Evolutionary conservation across 2,329 filamentous ascomycete genomes (phyloP).

Genomic region (Sporothrix protearum): DNA sequence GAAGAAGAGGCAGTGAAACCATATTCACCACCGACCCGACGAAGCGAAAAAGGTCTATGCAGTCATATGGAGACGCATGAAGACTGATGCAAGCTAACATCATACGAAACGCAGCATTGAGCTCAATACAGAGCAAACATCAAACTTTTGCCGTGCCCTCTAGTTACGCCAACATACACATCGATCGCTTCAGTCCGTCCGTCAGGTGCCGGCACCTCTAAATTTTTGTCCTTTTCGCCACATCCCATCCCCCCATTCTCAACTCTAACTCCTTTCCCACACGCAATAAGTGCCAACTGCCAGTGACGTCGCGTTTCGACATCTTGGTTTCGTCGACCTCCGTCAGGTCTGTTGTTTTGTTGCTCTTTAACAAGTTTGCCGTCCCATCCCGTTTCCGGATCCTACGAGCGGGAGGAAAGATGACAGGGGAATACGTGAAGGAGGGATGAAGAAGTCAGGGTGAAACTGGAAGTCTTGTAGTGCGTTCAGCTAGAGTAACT

Average conservation of each 20-base stretch:
- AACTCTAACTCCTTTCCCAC: not conserved
- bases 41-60: not conserved
- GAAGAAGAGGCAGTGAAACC: not conserved
- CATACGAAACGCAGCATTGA: too few relatives aligned
- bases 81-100: not conserved
- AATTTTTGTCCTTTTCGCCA: not conserved
- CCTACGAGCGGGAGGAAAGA: not conserved
- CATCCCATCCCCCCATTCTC: not conserved
- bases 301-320: slow-evolving; percentile 2
- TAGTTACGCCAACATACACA: not conserved
- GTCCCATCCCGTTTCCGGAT: not conserved
- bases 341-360: not conserved
- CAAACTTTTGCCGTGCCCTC: not conserved
- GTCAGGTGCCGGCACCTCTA: not conserved
- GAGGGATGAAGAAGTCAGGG: not conserved
- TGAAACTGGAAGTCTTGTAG: not conserved
- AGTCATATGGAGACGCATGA: too few relatives aligned
- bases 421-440: not conserved
- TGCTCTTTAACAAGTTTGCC: not conserved
- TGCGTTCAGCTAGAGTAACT: not conserved
- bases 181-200: not conserved
- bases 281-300: not conserved
- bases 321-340: not conserved
- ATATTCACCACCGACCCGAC: not conserved
- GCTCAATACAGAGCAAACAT: not conserved